These are phyloP conservation scores for Candida smagusa DNA, from an alignment of 1,139 yeast genomes.

Conservation along the genomic window DNA sequence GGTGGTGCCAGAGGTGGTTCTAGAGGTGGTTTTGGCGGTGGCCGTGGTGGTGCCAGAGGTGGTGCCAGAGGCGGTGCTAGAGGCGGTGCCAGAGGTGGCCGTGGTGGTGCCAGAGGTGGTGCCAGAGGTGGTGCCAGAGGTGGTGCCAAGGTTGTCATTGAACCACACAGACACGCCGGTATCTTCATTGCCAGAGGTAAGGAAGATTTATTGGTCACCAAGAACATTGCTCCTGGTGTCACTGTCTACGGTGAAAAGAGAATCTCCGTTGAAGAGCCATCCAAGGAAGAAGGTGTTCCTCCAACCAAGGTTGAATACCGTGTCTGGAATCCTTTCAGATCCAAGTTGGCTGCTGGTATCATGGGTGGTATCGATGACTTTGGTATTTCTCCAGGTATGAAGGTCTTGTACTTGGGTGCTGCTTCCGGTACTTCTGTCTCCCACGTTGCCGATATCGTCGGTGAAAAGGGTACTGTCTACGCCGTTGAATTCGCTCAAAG, in stretches of 20 bases:
- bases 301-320: conserved; percentile 97
- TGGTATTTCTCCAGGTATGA: conserved; percentile 96
- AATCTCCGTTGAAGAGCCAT: conserved; percentile 87
- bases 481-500: conserved; percentile 99
- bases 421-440: conserved; percentile 99
- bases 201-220: conserved; percentile 96
- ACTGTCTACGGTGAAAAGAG: conserved; percentile 98
- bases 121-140: conserved; percentile 75
- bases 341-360: conserved; percentile 99
- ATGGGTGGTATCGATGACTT: conserved; percentile 99
- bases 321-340: conserved; percentile 99
- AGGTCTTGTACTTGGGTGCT: conserved; percentile 97
- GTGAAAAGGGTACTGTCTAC: conserved; percentile 97
- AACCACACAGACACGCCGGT: conserved; percentile 98
- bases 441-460: conserved; percentile 97
- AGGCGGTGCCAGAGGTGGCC: conserved; percentile 48
- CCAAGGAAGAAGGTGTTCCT: conserved; percentile 80
- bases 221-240: conserved; percentile 97
- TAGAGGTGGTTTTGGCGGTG: conserved; percentile 26
- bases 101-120: conserved; percentile 70
- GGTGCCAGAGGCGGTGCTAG: conserved; percentile 47
- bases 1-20: conserved; percentile 54
- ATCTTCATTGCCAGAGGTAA: conserved; percentile 99
- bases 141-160: conserved; percentile 95
- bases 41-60: conserved; percentile 23